Evolutionary conservation across 1,139 yeast genomes (phyloP).

Genomic region (Suhomyces yuchorum): DNA sequence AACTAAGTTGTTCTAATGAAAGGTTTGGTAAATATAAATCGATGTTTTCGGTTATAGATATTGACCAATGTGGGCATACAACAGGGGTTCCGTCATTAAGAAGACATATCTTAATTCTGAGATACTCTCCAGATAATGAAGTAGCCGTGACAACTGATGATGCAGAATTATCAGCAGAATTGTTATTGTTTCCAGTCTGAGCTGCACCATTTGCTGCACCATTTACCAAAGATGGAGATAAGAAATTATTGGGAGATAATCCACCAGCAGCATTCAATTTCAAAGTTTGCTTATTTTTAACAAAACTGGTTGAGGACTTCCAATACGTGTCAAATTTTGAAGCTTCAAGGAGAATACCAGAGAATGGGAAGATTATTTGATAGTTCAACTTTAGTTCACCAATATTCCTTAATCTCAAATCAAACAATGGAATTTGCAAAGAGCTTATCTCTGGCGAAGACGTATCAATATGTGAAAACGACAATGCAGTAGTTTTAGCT

Average conservation of each 20-base stretch:
- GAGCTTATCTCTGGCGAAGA: constrained; percentile 50
- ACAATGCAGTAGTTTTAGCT: constrained; percentile 83
- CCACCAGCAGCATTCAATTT: constrained; percentile 44
- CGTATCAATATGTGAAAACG: constrained; percentile 49
- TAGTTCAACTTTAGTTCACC: constrained; percentile 80
- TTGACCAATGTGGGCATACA: constrained; percentile 71
- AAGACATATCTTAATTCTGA: constrained; percentile 67
- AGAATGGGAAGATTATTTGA: constrained; percentile 87
- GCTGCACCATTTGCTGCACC: constrained; percentile 13
- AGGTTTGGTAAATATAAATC: constrained; percentile 53
- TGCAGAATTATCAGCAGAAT: constrained; percentile 20
- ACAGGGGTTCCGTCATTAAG: constrained; percentile 86
- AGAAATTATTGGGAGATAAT: constrained; percentile 45
- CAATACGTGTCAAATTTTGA: constrained; percentile 95
- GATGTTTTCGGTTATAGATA: constrained; percentile 57
- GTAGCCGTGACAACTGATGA: constrained; percentile 89
- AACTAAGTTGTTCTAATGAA: constrained; percentile 43
- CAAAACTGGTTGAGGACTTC: constrained; percentile 72
- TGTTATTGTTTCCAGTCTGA: constrained; percentile 10
- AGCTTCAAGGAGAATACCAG: constrained; percentile 82
- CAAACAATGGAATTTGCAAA: constrained; percentile 75
- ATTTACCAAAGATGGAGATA: constrained; percentile 31
- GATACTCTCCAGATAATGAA: constrained; percentile 80
- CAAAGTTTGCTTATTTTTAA: constrained; percentile 33
- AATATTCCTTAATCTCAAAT: constrained; percentile 75